Conservation (phyloP, 2,329 filamentous ascomycete species). For the Cladosporium halotolerans region DNA sequence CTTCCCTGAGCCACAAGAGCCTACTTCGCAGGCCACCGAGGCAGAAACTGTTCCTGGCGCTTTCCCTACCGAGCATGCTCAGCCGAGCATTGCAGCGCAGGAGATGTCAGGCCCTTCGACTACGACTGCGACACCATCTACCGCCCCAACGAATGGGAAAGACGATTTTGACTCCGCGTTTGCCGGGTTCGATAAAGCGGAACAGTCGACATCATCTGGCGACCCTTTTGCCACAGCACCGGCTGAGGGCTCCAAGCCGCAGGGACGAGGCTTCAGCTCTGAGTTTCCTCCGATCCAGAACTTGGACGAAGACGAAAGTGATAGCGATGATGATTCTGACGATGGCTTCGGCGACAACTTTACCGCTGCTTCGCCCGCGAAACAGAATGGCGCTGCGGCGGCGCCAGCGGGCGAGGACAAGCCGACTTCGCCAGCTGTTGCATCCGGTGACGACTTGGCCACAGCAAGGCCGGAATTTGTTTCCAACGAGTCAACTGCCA, state of each 20-base stretch:
- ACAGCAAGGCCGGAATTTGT: constrained; percentile 11
- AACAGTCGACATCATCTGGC: constrained; percentile 18
- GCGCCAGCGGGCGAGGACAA: background rate
- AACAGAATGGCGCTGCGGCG: constrained; percentile 4
- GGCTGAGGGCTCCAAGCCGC: constrained; percentile 32
- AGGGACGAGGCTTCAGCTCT: constrained; percentile 27
- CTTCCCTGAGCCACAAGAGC: constrained; percentile 33
- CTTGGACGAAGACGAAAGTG: constrained; percentile 75
- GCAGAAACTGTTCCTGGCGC: constrained; percentile 2
- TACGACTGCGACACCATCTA: constrained; percentile 37
- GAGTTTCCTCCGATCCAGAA: constrained; percentile 96
- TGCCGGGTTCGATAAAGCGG: constrained; percentile 57
- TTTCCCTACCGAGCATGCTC: constrained; percentile 7
- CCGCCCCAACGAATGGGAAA: constrained; percentile 42
- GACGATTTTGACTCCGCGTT: constrained; percentile 83
- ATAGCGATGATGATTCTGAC: constrained; percentile 64
- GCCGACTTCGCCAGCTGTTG: constrained; percentile 1
- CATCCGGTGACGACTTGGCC: constrained; percentile 6
- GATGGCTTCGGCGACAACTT: constrained; percentile 90
- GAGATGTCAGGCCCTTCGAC: constrained; percentile 45
- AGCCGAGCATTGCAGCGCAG: constrained; percentile 7
- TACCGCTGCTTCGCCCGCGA: constrained; percentile 52
- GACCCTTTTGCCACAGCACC: constrained; percentile 39
- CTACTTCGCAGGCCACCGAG: background rate
- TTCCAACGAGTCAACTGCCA: constrained; percentile 27